Base-by-base conservation (phyloP, 768 basidiomycete species). In the Trametopsis cervina region DNA sequence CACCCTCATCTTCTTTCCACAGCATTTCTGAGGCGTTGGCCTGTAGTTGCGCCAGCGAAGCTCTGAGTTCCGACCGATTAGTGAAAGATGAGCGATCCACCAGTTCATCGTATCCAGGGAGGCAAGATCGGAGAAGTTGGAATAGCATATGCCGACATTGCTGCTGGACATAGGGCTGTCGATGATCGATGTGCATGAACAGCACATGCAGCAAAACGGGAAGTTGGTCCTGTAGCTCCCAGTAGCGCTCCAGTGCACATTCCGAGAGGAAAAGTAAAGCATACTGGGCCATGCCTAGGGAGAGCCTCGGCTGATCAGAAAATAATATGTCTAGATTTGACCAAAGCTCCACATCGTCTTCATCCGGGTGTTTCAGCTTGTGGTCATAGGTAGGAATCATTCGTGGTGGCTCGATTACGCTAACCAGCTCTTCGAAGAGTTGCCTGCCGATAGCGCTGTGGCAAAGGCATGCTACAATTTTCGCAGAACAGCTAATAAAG, bases 211-310 rank as follows among this genome's bases (percentile, higher is more conserved):
- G 77, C 15, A 96, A 72, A 7, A 76, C 66, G 1, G 89, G 83
- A 10, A 97, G 69, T 46, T 86, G 78, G 9, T 73, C 68, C 44
- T 79, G 73, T 54, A 83, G 67, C 48, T 86, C 85, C 86, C 88
- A 89, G 54, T 78, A 80, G 24, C 83, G 77, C 53, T 86, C 83
- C 23, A 90, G 65, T 0, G 85, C 79, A 26, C 85, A 75, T 53
- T 92, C 88, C 2, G 81, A 77, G 22, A 94, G 66, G 60, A 93
- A 92, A 7, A 95, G 71, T 67, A 92, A 78, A 1, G 93, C 91
- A 60, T 89, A 89, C 60, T 95, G 92, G 12, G 89, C 89, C 0
- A 88, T 80, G 13, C 88, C 87, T 42, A 95, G 69, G 2, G 78
- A 69, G 40, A 85, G 67, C 25, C 83, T 70, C 10, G 87, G 84